These are phyloP conservation scores for Erodium trifolium DNA, from an alignment of 441 rosid species.

Conservation along the genomic window DNA sequence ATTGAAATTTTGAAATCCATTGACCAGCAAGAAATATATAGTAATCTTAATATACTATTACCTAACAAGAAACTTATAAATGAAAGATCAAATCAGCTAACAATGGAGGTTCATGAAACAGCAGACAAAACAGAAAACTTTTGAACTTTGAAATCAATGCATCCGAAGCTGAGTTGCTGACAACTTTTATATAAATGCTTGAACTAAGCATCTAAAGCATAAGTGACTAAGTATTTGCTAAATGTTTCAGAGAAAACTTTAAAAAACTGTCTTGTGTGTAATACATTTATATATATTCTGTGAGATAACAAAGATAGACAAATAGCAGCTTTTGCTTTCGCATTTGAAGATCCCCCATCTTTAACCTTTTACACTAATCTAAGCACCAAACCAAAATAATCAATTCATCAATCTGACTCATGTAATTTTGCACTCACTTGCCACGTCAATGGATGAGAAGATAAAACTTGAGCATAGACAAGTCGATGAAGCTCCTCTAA, in stretches of 20 bases:
- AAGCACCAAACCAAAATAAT: neutral
- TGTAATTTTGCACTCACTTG: slow-evolving; percentile 48
- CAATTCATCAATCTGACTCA: neutral
- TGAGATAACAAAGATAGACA: neutral
- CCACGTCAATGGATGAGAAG: slow-evolving; percentile 89
- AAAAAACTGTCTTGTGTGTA: neutral
- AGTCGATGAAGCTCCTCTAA: slow-evolving; percentile 84
- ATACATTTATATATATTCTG: neutral
- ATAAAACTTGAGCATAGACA: slow-evolving; percentile 88
- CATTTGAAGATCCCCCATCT: neutral
- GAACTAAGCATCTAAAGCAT: neutral
- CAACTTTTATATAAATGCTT: neutral
- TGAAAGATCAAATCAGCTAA: too few species aligned
- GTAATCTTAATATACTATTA: too few species aligned
- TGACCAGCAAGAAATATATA: too few species aligned
- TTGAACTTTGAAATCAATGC: neutral
- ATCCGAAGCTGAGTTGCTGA: neutral
- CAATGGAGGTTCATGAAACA: too few species aligned
- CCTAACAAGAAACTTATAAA: too few species aligned
- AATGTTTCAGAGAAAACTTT: neutral
- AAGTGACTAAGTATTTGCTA: neutral
- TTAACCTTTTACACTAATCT: slow-evolving; percentile 4
- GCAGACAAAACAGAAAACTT: too few species aligned
- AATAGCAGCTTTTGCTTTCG: neutral
- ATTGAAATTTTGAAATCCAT: neutral